Evolutionary conservation across 306 rosid genomes (phyloP), one percentile per base, ranked within the genome.

Genomic region (Oxytropis ochrocephala): DNA sequence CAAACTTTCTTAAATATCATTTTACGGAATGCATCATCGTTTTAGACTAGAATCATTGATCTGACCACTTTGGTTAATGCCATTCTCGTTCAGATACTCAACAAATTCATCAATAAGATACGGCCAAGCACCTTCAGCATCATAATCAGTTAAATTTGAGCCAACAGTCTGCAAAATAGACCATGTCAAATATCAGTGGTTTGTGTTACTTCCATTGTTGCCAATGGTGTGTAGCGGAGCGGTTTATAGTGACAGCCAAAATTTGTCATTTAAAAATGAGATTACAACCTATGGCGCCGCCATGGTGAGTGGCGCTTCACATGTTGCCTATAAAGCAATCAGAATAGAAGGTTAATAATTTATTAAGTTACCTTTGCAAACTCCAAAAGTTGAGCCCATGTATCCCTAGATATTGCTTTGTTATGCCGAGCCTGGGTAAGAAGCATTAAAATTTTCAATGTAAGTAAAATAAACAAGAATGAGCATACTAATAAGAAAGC

Each of bases 101-200:
- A 90, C 97, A 82, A 95, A 95, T 73, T 95, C 96, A 53, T 95
- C 99, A 24, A 95, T 91, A 18, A 95, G 97, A 73, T 95, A 95
- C 0, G 99, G 99, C 97, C 99, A 91, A 11, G 99, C 99, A 56
- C 99, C 99, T 84, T 91, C 92, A 1, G 96, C 89, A 59, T 95
- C 99, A 36, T 95, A 95, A 79, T 91, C 85, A 18, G 95, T 76
- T 74, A 95, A 83, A 55, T 75, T 77, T 7, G 87, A 78, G 47
- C 83, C 92, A 21, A 95, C 91, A 4, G 82, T 82, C 99, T 95
- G 83, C 83, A 77, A 30, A 46, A 14, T 24, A 85, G 54, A 52
- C 51, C 64, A 70, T 11, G 27, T 48, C 13, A 67, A 58, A 69
- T 54, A 29, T 75, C 50, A 47, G 64, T 11, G 43, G 58, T 6